Evolutionary conservation across 176 grass and related monocot genomes (phyloP).

Genomic region (Secale cereale): DNA sequence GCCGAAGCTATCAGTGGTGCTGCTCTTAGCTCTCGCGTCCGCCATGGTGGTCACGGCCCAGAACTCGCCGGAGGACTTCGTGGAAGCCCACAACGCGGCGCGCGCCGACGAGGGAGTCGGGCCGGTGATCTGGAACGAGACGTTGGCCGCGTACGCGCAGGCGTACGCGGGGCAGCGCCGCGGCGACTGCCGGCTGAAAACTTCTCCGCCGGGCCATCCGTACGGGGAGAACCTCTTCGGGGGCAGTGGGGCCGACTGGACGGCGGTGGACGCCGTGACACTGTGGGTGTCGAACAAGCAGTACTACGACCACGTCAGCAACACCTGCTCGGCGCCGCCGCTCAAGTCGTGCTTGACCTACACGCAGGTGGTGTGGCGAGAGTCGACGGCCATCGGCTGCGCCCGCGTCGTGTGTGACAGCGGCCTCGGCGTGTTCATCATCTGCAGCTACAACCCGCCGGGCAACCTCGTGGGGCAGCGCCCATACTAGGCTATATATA

Average conservation of each 20-base stretch:
- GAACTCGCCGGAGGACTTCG: slow-evolving; percentile 37
- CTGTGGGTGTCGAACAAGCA: neutral
- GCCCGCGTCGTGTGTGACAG: slow-evolving; percentile 5
- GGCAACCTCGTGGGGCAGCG: neutral
- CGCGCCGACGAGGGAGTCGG: slow-evolving; percentile 15
- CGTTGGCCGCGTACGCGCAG: slow-evolving; percentile 31
- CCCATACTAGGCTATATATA: no score
- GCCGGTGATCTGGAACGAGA: slow-evolving; percentile 30
- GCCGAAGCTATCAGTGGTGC: no score
- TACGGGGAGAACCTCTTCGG: slow-evolving; percentile 33
- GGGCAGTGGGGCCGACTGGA: neutral
- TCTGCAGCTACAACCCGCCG: slow-evolving; percentile 1
- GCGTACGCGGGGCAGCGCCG: slow-evolving; percentile 16
- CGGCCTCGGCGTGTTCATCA: slow-evolving; percentile 33
- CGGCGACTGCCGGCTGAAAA: neutral
- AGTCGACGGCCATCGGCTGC: neutral
- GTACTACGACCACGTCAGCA: no score
- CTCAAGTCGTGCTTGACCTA: neutral
- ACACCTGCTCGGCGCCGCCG: neutral
- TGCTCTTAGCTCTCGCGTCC: no score
- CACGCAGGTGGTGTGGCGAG: no score
- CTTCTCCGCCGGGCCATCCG: slow-evolving; percentile 1
- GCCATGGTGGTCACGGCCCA: no score
- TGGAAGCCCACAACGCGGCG: slow-evolving; percentile 40
- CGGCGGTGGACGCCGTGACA: slow-evolving; percentile 26